These are phyloP conservation scores for Aureobasidium pullulans DNA, from an alignment of 2,329 filamentous ascomycete genomes.

Conservation along the genomic window DNA sequence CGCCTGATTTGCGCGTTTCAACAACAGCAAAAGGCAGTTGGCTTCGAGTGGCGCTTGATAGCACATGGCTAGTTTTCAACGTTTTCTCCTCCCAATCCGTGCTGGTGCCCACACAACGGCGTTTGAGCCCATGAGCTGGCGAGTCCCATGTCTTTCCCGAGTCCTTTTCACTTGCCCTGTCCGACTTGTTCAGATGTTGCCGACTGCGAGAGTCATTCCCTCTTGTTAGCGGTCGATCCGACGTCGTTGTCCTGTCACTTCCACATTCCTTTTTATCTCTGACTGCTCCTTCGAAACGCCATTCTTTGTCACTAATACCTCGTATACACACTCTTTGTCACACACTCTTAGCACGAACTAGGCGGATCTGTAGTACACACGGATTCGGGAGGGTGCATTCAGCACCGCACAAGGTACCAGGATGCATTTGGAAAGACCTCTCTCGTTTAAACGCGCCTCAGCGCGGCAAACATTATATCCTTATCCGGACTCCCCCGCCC, in stretches of 20 bases:
- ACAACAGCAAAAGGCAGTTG: background rate
- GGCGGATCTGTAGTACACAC: background rate
- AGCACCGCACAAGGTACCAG: background rate
- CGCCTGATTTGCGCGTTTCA: constrained; percentile 6
- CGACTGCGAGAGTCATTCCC: background rate
- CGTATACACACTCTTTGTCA: background rate
- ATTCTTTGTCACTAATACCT: background rate
- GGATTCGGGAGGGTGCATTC: constrained; percentile 6
- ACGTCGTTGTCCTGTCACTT: background rate
- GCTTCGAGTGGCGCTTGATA: constrained; percentile 8
- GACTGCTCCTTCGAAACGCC: background rate
- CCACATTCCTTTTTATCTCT: background rate
- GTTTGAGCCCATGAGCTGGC: constrained; percentile 6
- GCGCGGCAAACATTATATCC: constrained; percentile 10
- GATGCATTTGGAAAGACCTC: constrained; percentile 12
- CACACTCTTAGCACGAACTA: background rate
- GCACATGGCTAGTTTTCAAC: constrained; percentile 10
- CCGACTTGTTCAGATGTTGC: background rate
- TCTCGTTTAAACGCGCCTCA: constrained; percentile 12
- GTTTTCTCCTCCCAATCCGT: constrained; percentile 5
- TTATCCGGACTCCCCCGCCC: constrained; percentile 9
- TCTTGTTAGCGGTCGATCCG: background rate
- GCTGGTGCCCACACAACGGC: constrained; percentile 10
- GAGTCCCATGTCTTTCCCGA: background rate
- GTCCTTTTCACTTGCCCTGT: background rate